phyloP scores from a whole-genome alignment of 495 filamentous ascomycete genomes.

The Polyplosphaeria fusca region DNA sequence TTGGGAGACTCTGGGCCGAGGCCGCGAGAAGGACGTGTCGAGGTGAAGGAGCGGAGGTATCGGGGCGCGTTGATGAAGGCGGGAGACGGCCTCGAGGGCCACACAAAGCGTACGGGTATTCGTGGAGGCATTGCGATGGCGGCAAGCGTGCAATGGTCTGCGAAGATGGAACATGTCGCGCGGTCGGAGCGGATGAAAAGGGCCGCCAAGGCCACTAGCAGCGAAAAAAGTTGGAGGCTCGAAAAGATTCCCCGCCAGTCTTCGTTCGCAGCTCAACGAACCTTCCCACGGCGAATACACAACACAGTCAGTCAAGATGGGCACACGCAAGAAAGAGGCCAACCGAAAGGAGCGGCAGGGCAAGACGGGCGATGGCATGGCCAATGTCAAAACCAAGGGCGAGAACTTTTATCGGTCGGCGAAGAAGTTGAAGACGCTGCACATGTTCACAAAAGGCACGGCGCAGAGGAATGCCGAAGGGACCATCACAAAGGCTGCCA shows the following conservation, averaged over 20 bases:
- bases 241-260: too few species aligned
- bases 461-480: constrained; percentile 71
- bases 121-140: constrained; percentile 20
- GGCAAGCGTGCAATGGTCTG: too few species aligned
- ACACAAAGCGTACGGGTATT: constrained; percentile 26
- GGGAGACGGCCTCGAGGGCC: constrained; percentile 26
- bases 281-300: too few species aligned
- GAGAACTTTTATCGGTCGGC: constrained; percentile 92
- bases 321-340: constrained; percentile 91
- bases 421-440: constrained; percentile 82
- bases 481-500: constrained; percentile 74
- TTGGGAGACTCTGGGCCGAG: constrained; percentile 67
- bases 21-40: constrained; percentile 35
- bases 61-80: constrained; percentile 31
- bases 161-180: too few species aligned
- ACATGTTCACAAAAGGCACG: constrained; percentile 82
- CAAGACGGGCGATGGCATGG: constrained; percentile 78
- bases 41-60: constrained; percentile 45
- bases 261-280: too few species aligned
- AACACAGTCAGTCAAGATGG: constrained; percentile 65
- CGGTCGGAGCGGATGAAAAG: too few species aligned
- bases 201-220: background rate
- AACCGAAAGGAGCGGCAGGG: constrained; percentile 76
- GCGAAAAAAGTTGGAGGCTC: too few species aligned
- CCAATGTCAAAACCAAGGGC: constrained; percentile 86